Evolutionary conservation across 495 filamentous ascomycete species (phyloP), one percentile per base, ranked within the genome.

Genomic region (Friedmanniomyces simplex): DNA sequence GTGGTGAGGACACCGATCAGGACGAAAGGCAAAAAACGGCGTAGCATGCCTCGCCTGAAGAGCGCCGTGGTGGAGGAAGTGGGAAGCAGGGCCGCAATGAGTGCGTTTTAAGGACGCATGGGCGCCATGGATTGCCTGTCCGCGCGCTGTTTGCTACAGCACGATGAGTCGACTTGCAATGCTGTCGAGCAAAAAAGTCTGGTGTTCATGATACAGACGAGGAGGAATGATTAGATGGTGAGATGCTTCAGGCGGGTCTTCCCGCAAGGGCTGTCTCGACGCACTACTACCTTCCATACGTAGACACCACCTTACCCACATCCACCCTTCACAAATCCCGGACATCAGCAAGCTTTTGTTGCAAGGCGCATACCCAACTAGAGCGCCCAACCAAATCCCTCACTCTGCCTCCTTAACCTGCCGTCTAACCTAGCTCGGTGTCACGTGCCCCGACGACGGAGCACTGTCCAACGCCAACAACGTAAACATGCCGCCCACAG

Each of bases 401-500:
- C 39, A 5, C 14, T 16, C 39, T 3, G 4, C 39, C 5, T 43
- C 39, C 3, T 50, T 5, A 22, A 50, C 10, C n/a, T n/a, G 5
- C 21, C 26, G 4, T 8, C 26, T 52, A 42, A 3, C 5, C 26
- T 45, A 54, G 18, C 39, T 57, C 22, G 55, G 55, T 5, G 47
- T 51, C 45, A 57, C 55, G 48, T 57, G 50, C 1, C 45, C 45
- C 12, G n/a, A 22, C 18, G 43, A 30, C 7, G 55, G 55, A 1
- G 55, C 55, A 41, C 45, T 26, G 7, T 57, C 24, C 45, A 94
- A 71, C 12, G 89, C 86, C 62, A 95, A 71, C 57, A 91, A 85
- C 12, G 88, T 84, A 75, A 94, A 96, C 69, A 91, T 86, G 2
- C 88, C 91, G 13, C 91, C 91, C 25, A 90, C 81, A 1, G 94